Evolutionary conservation across 139 green algal species (phyloP).

Genomic region (Volvox reticuliferus): DNA sequence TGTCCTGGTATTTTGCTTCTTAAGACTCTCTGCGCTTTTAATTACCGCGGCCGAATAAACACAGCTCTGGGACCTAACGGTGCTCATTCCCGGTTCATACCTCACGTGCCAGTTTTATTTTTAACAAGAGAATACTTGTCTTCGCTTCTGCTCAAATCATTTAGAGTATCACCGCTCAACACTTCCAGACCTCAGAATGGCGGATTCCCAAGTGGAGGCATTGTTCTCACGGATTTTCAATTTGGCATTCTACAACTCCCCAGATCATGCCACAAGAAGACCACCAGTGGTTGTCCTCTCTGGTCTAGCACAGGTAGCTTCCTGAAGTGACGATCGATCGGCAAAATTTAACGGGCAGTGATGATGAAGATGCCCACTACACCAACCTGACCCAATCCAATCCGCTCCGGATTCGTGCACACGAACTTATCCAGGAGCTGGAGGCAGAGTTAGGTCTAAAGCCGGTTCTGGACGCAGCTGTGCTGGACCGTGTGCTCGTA

Average conservation of each 20-base stretch:
- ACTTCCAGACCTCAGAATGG: background rate
- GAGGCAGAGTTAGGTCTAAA: background rate
- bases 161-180: background rate
- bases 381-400: background rate
- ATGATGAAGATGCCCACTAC: too few relatives aligned
- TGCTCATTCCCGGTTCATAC: too few relatives aligned
- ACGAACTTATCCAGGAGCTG: conserved; percentile 8
- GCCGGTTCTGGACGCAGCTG: conserved; percentile 60
- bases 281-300: conserved; percentile 11
- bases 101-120: background rate
- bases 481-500: conserved; percentile 82
- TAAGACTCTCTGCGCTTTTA: too few relatives aligned
- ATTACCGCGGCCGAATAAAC: too few relatives aligned
- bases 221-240: conserved; percentile 20
- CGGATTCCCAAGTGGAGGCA: background rate
- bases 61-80: too few relatives aligned
- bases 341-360: background rate
- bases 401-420: background rate
- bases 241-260: background rate
- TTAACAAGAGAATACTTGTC: background rate
- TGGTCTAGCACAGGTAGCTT: background rate
- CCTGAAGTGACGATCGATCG: background rate
- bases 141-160: background rate
- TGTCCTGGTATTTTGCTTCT: too few relatives aligned
- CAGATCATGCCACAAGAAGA: background rate